phyloP scores from a whole-genome alignment of 331 rosid genomes.

The Arachis monticola region DNA sequence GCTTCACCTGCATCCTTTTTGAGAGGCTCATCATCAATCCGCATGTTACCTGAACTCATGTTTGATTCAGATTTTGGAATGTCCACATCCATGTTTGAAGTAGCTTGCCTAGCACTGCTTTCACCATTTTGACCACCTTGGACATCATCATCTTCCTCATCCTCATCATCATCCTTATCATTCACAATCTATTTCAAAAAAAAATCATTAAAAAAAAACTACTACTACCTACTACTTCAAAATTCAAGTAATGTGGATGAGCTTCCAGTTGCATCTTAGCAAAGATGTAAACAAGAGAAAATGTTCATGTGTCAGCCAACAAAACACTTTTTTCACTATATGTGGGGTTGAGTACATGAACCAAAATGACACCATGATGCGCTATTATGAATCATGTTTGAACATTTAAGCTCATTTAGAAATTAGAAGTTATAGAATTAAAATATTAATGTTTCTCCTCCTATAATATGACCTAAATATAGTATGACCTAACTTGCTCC shows the following conservation, averaged over 20 bases:
- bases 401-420: background rate
- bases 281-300: too few relatives aligned
- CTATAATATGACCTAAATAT: too few relatives aligned
- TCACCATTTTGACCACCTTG: slow-evolving; percentile 13
- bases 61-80: slow-evolving; percentile 40
- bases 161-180: slow-evolving; percentile 27
- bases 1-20: slow-evolving; percentile 45
- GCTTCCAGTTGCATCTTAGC: too few relatives aligned
- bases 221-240: background rate
- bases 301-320: too few relatives aligned
- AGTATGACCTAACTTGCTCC: too few relatives aligned
- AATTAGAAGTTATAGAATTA: too few relatives aligned
- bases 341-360: too few relatives aligned
- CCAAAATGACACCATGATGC: too few relatives aligned
- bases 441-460: too few relatives aligned
- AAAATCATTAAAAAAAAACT: slow-evolving; percentile 10
- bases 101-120: slow-evolving; percentile 12
- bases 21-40: slow-evolving; percentile 35
- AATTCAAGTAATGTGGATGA: too few relatives aligned
- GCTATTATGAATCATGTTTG: too few relatives aligned
- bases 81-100: slow-evolving; percentile 50
- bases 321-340: too few relatives aligned
- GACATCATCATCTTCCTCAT: slow-evolving; percentile 12
- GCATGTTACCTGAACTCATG: slow-evolving; percentile 25
- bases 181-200: slow-evolving; percentile 54